phyloP scores from a whole-genome alignment of 2,329 filamentous ascomycete genomes.

The Fusarium globosum region DNA sequence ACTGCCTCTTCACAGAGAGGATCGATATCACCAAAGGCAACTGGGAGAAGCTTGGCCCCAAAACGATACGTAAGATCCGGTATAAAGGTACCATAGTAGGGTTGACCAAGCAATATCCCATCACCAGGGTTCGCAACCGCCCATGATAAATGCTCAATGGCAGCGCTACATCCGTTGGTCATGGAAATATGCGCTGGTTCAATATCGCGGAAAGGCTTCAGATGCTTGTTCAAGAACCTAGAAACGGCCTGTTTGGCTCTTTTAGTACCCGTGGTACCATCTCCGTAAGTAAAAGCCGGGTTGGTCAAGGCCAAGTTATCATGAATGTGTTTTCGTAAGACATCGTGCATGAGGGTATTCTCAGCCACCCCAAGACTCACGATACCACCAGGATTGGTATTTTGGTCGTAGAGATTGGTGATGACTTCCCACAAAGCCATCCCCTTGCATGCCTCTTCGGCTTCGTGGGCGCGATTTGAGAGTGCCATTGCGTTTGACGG shows the following conservation, averaged over 20 bases:
- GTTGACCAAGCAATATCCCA: slow-evolving; percentile 54
- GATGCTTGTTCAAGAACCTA: slow-evolving; percentile 50
- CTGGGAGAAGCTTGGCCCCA: slow-evolving; percentile 54
- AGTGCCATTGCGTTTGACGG: slow-evolving; percentile 32
- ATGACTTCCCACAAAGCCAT: slow-evolving; percentile 57
- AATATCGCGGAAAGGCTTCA: slow-evolving; percentile 46
- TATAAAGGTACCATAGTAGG: slow-evolving; percentile 61
- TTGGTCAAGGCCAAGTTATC: slow-evolving; percentile 48
- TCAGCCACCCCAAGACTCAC: slow-evolving; percentile 64
- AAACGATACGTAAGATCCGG: slow-evolving; percentile 58
- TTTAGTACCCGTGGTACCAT: slow-evolving; percentile 53
- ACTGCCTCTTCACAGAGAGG: slow-evolving; percentile 56
- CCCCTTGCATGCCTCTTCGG: slow-evolving; percentile 43
- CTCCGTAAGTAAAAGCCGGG: slow-evolving; percentile 55
- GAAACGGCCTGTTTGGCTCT: slow-evolving; percentile 48
- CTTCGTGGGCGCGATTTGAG: slow-evolving; percentile 46
- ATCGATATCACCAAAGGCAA: slow-evolving; percentile 57
- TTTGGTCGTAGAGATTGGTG: slow-evolving; percentile 56
- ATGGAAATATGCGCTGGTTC: slow-evolving; percentile 50
- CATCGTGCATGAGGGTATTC: slow-evolving; percentile 62
- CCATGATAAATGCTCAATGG: slow-evolving; percentile 56
- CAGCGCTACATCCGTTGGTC: slow-evolving; percentile 55
- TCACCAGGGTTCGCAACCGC: slow-evolving; percentile 54
- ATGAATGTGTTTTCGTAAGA: slow-evolving; percentile 56
- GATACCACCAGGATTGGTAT: slow-evolving; percentile 56